A percentile compares a stretch with the other conserved stretches of the same genome.
Conservation (phyloP, 1,284 basidiomycete species). For the Naganishia albida region DNA sequence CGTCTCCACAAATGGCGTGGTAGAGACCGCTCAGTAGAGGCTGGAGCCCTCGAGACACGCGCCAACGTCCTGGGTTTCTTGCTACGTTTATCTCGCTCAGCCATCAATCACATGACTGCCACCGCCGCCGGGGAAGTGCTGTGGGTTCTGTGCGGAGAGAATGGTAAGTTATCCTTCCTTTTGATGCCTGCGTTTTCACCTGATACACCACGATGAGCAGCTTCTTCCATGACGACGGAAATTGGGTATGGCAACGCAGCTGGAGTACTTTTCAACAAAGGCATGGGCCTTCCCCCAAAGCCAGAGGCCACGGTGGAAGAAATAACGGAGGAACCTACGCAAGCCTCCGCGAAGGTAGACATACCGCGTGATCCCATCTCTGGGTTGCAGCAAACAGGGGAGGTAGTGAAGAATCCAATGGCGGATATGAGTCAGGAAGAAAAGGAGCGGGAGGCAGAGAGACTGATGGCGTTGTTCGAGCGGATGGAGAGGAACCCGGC, state of each 20-base stretch:
- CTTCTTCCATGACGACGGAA: constrained; percentile 66
- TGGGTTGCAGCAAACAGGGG: constrained; percentile 14
- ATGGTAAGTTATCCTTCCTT: constrained; percentile 60
- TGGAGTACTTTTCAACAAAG: constrained; percentile 85
- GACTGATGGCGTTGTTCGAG: constrained; percentile 84
- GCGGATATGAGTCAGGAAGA: constrained; percentile 83
- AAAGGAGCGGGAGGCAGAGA: constrained; percentile 86
- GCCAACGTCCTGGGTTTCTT: constrained; percentile 73
- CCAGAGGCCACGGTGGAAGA: constrained; percentile 55
- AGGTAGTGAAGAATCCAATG: constrained; percentile 29
- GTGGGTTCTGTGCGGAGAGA: constrained; percentile 73
- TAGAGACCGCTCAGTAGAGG: constrained; percentile 65
- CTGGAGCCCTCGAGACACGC: constrained; percentile 67
- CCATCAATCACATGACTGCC: constrained; percentile 70
- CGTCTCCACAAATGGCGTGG: neutral
- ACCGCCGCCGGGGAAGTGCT: constrained; percentile 80
- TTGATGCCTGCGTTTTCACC: neutral
- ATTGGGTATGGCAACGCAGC: constrained; percentile 91
- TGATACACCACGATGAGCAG: constrained; percentile 53
- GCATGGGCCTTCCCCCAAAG: constrained; percentile 64
- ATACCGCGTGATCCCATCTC: constrained; percentile 31
- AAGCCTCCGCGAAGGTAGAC: neutral
- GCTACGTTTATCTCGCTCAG: constrained; percentile 71
- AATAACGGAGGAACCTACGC: constrained; percentile 53
- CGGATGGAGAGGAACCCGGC: constrained; percentile 69